These are phyloP conservation scores for Nitzschia palea DNA, from an alignment of 108 stramenopile species.

Conservation along the genomic window DNA sequence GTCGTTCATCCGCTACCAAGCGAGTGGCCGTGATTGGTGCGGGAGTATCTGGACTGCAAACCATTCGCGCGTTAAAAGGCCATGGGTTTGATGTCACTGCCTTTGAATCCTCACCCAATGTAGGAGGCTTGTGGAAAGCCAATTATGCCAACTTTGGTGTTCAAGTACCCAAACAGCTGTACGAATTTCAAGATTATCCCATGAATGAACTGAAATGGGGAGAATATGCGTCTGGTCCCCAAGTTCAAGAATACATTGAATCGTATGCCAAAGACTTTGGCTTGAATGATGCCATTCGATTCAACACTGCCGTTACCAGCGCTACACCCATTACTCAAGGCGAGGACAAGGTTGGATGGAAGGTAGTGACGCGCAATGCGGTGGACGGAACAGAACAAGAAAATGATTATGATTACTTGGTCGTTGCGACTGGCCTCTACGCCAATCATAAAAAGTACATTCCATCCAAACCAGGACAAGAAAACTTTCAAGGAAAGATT, in stretches of 20 bases:
- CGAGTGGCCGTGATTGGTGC: conserved; percentile 31
- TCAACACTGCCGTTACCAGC: conserved; percentile 20
- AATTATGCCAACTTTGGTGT: conserved; percentile 32
- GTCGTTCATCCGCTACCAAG: background rate
- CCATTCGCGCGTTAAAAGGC: conserved; percentile 21
- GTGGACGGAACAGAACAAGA: conserved; percentile 7
- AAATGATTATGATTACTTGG: conserved; percentile 22
- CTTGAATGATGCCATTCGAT: conserved; percentile 1
- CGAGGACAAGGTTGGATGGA: background rate
- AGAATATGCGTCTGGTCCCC: conserved; percentile 20
- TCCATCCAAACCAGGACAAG: background rate
- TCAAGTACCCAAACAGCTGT: conserved; percentile 41
- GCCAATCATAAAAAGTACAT: background rate
- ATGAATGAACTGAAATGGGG: conserved; percentile 22
- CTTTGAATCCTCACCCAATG: conserved; percentile 16
- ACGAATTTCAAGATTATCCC: conserved; percentile 34
- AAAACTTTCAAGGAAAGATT: background rate
- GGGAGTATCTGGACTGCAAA: conserved; percentile 39
- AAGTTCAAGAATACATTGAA: conserved; percentile 37
- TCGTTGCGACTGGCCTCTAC: conserved; percentile 29
- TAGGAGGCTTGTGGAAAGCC: conserved; percentile 40
- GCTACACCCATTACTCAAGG: background rate
- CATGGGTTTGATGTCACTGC: conserved; percentile 33
- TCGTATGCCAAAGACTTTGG: conserved; percentile 24
- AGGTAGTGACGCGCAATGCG: background rate